Percentiles rank a stretch among this genome's conserved stretches.
These are phyloP conservation scores for Osmanthus fragrans DNA, from an alignment of 257 asterid genomes.

Conservation along the genomic window DNA sequence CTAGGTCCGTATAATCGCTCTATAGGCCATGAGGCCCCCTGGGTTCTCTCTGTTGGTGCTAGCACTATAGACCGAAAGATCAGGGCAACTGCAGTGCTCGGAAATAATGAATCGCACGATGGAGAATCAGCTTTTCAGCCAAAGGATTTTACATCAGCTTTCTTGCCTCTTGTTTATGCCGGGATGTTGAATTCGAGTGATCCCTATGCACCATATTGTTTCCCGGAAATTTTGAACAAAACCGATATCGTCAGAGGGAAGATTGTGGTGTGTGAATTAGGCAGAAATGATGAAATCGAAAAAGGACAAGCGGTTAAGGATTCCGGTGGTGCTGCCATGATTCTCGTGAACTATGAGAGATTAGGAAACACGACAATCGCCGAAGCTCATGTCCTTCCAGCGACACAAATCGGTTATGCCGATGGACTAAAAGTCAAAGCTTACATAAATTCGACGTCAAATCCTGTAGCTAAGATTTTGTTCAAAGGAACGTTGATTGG, in stretches of 20 bases:
- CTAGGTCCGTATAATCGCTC: slow-evolving; percentile 10
- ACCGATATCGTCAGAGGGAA: slow-evolving; percentile 15
- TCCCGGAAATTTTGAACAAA: slow-evolving; percentile 9
- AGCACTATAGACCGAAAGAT: slow-evolving; percentile 43
- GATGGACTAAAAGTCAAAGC: slow-evolving; percentile 29
- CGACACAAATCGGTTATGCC: slow-evolving; percentile 26
- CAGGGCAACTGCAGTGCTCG: slow-evolving; percentile 37
- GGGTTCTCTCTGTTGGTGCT: slow-evolving; percentile 60
- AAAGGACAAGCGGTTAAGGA: slow-evolving; percentile 28
- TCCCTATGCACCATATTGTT: slow-evolving; percentile 22
- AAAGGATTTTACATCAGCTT: slow-evolving; percentile 9
- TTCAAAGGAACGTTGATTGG: slow-evolving; percentile 54
- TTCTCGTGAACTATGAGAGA: not conserved
- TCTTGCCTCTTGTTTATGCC: slow-evolving; percentile 36
- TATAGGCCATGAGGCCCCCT: slow-evolving; percentile 33
- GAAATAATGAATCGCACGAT: slow-evolving; percentile 23
- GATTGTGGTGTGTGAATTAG: slow-evolving; percentile 26
- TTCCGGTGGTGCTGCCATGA: slow-evolving; percentile 36
- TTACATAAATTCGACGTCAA: slow-evolving; percentile 29
- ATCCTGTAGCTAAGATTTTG: slow-evolving; percentile 28
- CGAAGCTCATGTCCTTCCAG: slow-evolving; percentile 29
- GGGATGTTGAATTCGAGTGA: slow-evolving; percentile 20
- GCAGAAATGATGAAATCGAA: not conserved
- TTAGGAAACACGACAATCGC: not conserved
- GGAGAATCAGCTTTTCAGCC: slow-evolving; percentile 46